Conservation (phyloP, 306 rosid species). For the Quercus agrifolia region DNA sequence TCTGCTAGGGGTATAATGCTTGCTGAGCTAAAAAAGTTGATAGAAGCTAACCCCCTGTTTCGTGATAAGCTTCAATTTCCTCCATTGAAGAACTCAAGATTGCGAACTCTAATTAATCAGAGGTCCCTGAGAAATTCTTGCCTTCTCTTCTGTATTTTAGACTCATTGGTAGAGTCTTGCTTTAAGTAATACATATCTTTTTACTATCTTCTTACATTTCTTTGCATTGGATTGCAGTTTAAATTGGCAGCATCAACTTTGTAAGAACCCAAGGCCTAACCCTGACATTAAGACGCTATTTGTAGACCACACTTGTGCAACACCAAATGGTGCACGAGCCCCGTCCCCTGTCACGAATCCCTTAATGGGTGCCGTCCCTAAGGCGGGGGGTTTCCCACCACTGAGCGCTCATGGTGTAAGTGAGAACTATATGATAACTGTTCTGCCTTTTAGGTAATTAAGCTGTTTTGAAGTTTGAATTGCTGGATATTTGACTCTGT, state of each 20-base stretch:
- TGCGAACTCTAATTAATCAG: slow-evolving; percentile 95
- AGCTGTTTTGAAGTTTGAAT: slow-evolving; percentile 5
- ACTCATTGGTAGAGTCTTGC: slow-evolving; percentile 7
- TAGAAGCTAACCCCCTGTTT: slow-evolving; percentile 97
- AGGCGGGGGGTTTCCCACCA: slow-evolving; percentile 91
- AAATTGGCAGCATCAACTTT: slow-evolving; percentile 99
- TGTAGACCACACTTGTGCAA: slow-evolving; percentile 96
- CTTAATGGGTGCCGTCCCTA: slow-evolving; percentile 88
- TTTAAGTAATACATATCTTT: neutral
- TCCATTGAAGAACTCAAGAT: slow-evolving; percentile 85
- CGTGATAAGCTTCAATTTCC: slow-evolving; percentile 99
- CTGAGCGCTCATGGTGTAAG: slow-evolving; percentile 96
- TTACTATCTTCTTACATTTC: slow-evolving; percentile 13
- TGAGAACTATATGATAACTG: slow-evolving; percentile 12
- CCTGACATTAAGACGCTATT: slow-evolving; percentile 99
- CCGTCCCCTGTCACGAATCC: slow-evolving; percentile 99
- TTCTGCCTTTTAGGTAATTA: neutral
- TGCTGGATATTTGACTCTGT: slow-evolving; percentile 24
- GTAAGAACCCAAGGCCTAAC: slow-evolving; percentile 96
- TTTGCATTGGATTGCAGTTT: slow-evolving; percentile 56
- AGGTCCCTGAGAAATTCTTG: slow-evolving; percentile 49
- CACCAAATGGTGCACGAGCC: slow-evolving; percentile 98
- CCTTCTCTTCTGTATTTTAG: slow-evolving; percentile 1
- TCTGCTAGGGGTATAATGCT: slow-evolving; percentile 99
- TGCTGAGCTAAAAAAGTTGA: slow-evolving; percentile 89